Evolutionary conservation across 108 stramenopile species (phyloP).

Genomic region (Nannochloropsis gaditana): DNA sequence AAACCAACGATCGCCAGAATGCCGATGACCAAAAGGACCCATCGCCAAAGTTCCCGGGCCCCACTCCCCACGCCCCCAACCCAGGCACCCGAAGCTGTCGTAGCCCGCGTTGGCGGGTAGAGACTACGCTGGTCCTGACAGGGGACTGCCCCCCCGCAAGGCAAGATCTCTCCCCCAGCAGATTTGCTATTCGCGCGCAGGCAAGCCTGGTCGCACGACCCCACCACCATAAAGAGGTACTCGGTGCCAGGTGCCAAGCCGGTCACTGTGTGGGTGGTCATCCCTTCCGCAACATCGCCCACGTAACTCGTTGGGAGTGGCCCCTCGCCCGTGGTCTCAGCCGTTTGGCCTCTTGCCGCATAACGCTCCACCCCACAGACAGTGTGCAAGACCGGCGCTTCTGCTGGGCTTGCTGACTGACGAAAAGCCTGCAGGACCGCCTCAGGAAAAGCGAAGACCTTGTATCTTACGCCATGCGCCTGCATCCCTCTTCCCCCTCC

Average conservation of each 20-base stretch:
- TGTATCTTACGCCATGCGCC: neutral
- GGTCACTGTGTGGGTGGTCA: neutral
- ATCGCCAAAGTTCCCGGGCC: neutral
- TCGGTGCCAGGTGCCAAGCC: neutral
- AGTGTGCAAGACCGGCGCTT: neutral
- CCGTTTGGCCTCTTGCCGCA: slow-evolving; percentile 1
- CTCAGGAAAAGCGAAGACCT: slow-evolving; percentile 16
- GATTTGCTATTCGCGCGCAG: neutral
- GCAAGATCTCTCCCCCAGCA: neutral
- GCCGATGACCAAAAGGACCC: neutral
- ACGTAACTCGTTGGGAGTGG: neutral
- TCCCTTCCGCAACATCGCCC: neutral
- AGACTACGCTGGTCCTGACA: neutral
- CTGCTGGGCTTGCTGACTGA: neutral
- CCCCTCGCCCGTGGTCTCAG: neutral
- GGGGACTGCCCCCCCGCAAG: neutral
- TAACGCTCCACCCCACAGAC: neutral
- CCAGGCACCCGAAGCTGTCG: neutral
- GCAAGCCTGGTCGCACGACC: neutral
- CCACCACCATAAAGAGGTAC: neutral
- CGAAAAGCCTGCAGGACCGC: neutral
- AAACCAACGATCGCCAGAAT: neutral
- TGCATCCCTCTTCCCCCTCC: neutral
- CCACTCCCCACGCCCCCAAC: neutral
- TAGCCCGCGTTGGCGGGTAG: neutral